These are phyloP conservation scores for Podospora pseudocomata DNA, from an alignment of 495 filamentous ascomycete genomes.

Conservation along the genomic window DNA sequence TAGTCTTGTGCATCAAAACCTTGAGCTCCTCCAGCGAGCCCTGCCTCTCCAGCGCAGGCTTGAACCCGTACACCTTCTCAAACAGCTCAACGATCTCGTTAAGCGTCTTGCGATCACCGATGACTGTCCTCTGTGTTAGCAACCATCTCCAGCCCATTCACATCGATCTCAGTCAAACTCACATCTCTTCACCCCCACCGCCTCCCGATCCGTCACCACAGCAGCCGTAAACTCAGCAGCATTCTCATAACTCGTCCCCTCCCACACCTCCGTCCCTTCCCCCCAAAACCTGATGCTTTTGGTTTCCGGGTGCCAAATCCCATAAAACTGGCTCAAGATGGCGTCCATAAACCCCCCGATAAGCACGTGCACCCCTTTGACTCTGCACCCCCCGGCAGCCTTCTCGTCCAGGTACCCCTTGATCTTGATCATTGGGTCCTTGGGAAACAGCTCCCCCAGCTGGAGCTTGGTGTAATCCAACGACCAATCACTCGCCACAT, in stretches of 20 bases:
- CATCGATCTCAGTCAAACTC: slow-evolving; percentile 19
- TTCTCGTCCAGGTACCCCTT: slow-evolving; percentile 42
- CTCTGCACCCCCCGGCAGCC: slow-evolving; percentile 16
- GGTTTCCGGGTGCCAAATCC: slow-evolving; percentile 23
- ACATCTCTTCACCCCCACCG: slow-evolving; percentile 31
- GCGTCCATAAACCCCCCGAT: slow-evolving; percentile 33
- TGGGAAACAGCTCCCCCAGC: slow-evolving; percentile 37
- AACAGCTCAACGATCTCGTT: slow-evolving; percentile 30
- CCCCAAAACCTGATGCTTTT: slow-evolving; percentile 33
- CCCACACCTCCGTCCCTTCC: slow-evolving; percentile 36
- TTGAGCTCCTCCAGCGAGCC: slow-evolving; percentile 36
- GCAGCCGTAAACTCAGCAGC: slow-evolving; percentile 38
- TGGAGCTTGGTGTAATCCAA: slow-evolving; percentile 42
- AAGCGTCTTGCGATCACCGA: slow-evolving; percentile 31
- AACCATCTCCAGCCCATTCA: too few relatives aligned
- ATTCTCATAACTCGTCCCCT: slow-evolving; percentile 34
- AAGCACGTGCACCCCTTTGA: slow-evolving; percentile 38
- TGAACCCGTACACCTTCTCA: slow-evolving; percentile 29
- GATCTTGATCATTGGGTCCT: slow-evolving; percentile 46
- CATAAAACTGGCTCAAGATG: slow-evolving; percentile 22
- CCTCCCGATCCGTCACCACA: slow-evolving; percentile 29
- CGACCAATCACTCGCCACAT: slow-evolving; percentile 44
- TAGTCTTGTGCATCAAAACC: slow-evolving; percentile 31
- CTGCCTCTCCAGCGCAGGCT: slow-evolving; percentile 31
- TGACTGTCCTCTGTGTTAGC: slow-evolving; percentile 17